phyloP scores from a whole-genome alignment of 345 rosid species.

The Eucalyptus virginea region DNA sequence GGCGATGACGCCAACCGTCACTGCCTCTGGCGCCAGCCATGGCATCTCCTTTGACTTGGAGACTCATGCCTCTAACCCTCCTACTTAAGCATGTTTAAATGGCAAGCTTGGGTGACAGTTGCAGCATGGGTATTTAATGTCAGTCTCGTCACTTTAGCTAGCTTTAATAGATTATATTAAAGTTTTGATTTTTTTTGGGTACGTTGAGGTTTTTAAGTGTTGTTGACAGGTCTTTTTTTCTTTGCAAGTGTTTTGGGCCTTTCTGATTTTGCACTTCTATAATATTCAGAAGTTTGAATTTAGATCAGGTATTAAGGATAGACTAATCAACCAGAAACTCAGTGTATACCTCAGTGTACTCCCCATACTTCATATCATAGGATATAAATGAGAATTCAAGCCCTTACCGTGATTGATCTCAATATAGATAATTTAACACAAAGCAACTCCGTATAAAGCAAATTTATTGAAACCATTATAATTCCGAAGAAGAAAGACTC shows the following conservation, averaged over 20 bases:
- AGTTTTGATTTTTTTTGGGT: not conserved
- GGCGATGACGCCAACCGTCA: rapidly evolving
- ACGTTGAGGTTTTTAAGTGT: not conserved
- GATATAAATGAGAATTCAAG: not conserved
- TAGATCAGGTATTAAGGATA: not conserved
- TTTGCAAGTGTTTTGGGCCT: not conserved
- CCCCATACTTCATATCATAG: not conserved
- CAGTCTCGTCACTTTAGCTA: not conserved
- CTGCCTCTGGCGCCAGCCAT: not conserved
- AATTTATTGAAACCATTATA: not conserved
- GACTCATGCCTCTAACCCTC: not conserved
- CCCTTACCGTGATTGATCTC: not conserved
- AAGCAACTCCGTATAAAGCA: not conserved
- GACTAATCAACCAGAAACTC: not conserved
- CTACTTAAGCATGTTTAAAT: not conserved
- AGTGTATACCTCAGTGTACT: not conserved
- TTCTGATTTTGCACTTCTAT: not conserved
- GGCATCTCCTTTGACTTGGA: not conserved
- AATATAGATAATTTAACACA: not conserved
- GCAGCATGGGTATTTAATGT: not conserved
- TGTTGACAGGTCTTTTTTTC: not conserved
- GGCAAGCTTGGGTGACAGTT: not conserved
- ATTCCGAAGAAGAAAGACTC: not conserved
- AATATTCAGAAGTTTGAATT: not conserved
- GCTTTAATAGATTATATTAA: not conserved